Base-by-base conservation (phyloP, 2,329 filamentous ascomycete genomes). In the Cladophialophora carrionii region DNA sequence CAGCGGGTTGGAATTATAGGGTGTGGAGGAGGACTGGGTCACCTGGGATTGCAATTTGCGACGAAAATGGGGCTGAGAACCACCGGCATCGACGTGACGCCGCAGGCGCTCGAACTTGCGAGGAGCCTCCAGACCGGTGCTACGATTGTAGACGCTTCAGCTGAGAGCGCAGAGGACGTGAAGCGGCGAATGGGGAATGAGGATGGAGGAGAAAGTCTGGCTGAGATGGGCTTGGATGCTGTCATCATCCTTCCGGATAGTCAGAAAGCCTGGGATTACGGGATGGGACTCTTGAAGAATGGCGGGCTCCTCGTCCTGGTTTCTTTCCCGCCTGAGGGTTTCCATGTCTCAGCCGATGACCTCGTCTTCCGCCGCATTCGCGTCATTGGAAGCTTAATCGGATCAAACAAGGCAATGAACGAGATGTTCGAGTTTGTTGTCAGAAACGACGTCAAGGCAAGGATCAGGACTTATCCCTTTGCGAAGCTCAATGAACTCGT, bases 11-110 rank as follows among this genome's bases (percentile, higher is more conserved):
- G 90, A 9, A 81, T 94, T 4, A 88, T 92, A 57, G 90, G 90
- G 1, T 77, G 75, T 43, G 82, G 93, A 0, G 90, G 90, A 63
- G 90, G 90, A 1, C 82, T 93, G 0, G 90, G 90, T 3, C 90
- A 93, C 75, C 75, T 93, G 34, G 90, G 89, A 0, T 86, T 93
- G 29, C 90, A 92, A 74, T 93, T 88, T 74, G 89, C 89, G 3
- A 81, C 80, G 57, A 87, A 87, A 77, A 91, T 92, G 89, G 90
- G 90, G 2, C 91, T 89, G 76, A 83, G 85, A 7, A 62, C 62
- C 4, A 73, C 75, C 6, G 74, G 76, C 92, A 56, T 88, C 84
- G n/a, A 84, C 85, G 0, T 86, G 46, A 70, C 86, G 10, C 83
- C 85, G 66, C 81, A 80, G 70, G 93, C 93, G 81, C 83, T 84